Evolutionary conservation across 805 yeast genomes (phyloP).

Genomic region (Candida khao-thaluensis): DNA sequence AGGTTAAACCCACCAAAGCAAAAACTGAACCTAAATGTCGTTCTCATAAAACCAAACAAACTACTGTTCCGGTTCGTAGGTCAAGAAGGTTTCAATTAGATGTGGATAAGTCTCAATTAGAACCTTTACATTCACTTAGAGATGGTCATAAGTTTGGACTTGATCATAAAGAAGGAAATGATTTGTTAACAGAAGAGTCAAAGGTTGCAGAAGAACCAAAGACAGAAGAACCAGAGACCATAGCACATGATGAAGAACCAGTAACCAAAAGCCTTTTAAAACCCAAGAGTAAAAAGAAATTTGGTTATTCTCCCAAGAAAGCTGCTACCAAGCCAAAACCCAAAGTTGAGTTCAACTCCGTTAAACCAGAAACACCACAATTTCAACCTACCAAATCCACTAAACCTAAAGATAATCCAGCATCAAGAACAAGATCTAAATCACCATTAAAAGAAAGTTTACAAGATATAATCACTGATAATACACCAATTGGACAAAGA

Average conservation of each 20-base stretch:
- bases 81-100: conserved; percentile 21
- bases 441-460: conserved; percentile 32
- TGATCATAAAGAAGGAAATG: too few species aligned
- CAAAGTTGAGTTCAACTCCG: neutral
- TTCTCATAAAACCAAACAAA: too few species aligned
- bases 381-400: conserved; percentile 6
- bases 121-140: conserved; percentile 24
- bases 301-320: conserved; percentile 7
- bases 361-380: neutral
- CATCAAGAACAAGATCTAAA: conserved; percentile 33
- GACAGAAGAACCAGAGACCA: too few species aligned
- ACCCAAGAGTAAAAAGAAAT: conserved; percentile 4
- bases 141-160: conserved; percentile 25
- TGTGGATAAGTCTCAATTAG: conserved; percentile 19
- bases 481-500: conserved; percentile 13
- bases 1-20: too few species aligned
- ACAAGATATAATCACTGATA: conserved; percentile 18
- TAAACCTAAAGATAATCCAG: conserved; percentile 23
- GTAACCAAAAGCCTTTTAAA: neutral
- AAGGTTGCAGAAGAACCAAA: neutral
- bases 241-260: too few species aligned
- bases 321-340: neutral
- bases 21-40: too few species aligned
- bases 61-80: too few species aligned
- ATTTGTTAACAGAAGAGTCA: neutral